Base-by-base conservation (phyloP, 495 filamentous ascomycete genomes). In the Xylaria bambusicola region DNA sequence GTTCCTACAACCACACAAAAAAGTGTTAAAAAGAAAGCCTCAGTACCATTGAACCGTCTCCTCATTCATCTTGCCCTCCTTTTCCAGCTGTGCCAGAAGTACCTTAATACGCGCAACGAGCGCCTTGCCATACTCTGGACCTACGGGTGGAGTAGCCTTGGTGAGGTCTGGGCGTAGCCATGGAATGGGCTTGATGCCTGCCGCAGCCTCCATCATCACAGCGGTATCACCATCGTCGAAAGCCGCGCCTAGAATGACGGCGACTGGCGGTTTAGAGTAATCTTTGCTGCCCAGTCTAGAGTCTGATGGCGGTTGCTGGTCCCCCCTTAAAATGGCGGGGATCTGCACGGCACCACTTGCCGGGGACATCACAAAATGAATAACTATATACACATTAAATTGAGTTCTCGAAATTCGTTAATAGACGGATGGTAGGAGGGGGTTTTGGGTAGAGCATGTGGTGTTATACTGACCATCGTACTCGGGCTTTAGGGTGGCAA, bases 131-230 rank as follows among this genome's bases (percentile, higher is more conserved):
- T 72, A 74, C 46, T 66, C 66, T 10, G 71, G 71, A 9, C 71
- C 68, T 3, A 68, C 24, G 10, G 70, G 68, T 21, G 70, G 70
- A 33, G 48, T 54, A 18, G 62, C 54, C 41, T 64, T 67, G 21
- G 50, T 63, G 35, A 64, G 46, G 64, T 74, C 71, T 18, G 65
- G 62, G 52, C 63, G 69, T 52, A 76, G 53, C 74, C 74, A 76
- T 7, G 66, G 68, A 15, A 75, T 51, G 36, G 53, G 52, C 40
- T 56, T 67, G 9, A 64, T 56, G 23, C 56, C 67, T 9, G 64
- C 65, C 33, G 53, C 18, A 33, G 53, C 55, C 27, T 67, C 52
- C 33, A 51, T 59, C 64, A 75, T 73, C 9, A 58, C 31, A 27
- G 61, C 46, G 45, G 72, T 36, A 9, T 33, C 64, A 9, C 18